These are phyloP conservation scores for Fusarium continuum DNA, from an alignment of 2,329 filamentous ascomycete species.

Conservation along the genomic window DNA sequence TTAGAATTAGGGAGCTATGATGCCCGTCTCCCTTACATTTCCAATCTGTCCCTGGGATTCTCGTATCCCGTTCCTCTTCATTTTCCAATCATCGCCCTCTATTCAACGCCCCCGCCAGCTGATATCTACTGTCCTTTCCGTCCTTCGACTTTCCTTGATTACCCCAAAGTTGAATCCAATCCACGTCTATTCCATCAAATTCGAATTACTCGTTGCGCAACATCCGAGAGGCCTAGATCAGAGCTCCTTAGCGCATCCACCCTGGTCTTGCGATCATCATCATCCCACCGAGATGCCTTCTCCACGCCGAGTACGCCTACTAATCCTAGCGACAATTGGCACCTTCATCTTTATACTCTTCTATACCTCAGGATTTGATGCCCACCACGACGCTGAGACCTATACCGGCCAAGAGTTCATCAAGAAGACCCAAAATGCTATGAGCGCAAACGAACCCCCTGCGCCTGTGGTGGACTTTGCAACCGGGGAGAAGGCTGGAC, in stretches of 20 bases:
- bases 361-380: slow-evolving; percentile 70
- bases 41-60: slow-evolving; percentile 18
- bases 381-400: slow-evolving; percentile 57
- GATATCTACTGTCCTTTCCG: slow-evolving; percentile 14
- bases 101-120: slow-evolving; percentile 17
- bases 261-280: slow-evolving; percentile 24
- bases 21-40: slow-evolving; percentile 33
- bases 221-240: slow-evolving; percentile 21
- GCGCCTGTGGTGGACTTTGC: slow-evolving; percentile 55
- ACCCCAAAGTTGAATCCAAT: slow-evolving; percentile 1
- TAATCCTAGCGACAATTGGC: slow-evolving; percentile 71
- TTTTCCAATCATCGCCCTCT: slow-evolving; percentile 6
- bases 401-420: slow-evolving; percentile 65
- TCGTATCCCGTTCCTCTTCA: slow-evolving; percentile 24
- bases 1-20: slow-evolving; percentile 27
- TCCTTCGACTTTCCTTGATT: slow-evolving; percentile 7
- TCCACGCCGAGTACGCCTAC: slow-evolving; percentile 72
- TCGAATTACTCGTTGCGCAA: slow-evolving; percentile 3
- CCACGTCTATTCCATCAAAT: background rate
- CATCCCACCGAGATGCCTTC: slow-evolving; percentile 67
- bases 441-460: slow-evolving; percentile 52
- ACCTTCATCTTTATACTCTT: slow-evolving; percentile 76
- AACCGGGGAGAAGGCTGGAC: slow-evolving; percentile 50
- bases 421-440: slow-evolving; percentile 65
- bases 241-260: slow-evolving; percentile 41